Percentiles rank a stretch among this genome's conserved stretches.
phyloP scores from a whole-genome alignment of 306 rosid genomes.

The Rosa lucieae region DNA sequence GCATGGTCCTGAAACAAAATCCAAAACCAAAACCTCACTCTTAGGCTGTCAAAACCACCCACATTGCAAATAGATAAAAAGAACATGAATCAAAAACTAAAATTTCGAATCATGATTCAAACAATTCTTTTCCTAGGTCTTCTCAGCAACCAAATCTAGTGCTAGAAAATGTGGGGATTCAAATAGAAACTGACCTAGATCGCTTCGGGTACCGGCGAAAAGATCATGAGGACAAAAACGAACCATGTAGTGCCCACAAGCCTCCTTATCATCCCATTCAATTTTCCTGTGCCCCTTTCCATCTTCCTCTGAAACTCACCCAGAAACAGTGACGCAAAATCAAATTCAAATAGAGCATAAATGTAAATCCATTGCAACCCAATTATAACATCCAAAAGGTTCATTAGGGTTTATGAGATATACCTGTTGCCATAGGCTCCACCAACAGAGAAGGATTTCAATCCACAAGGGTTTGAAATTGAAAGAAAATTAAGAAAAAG shows the following conservation, averaged over 20 bases:
- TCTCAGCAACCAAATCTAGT: not conserved
- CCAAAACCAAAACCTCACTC: not conserved
- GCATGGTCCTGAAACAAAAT: conserved; percentile 64
- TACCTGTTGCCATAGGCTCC: conserved; percentile 96
- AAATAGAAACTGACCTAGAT: conserved; percentile 62
- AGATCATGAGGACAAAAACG: conserved; percentile 98
- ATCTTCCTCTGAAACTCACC: conserved; percentile 63
- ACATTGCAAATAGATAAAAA: not conserved
- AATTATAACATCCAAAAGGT: not conserved
- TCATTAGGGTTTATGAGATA: conserved; percentile 3
- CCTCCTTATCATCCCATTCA: conserved; percentile 89
- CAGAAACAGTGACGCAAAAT: not conserved
- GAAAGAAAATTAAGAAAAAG: not conserved
- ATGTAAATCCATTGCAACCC: not conserved
- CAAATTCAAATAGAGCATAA: not conserved
- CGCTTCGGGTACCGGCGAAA: conserved; percentile 84
- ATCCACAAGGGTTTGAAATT: too few relatives aligned
- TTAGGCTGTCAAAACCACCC: not conserved
- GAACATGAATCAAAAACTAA: not conserved
- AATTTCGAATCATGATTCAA: not conserved
- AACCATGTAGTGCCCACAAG: conserved; percentile 78
- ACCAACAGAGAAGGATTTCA: conserved; percentile 45
- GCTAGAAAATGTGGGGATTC: not conserved
- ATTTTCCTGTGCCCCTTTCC: conserved; percentile 71
- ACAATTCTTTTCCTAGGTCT: not conserved